A percentile compares a stretch with the other conserved stretches of the same genome.
These are phyloP conservation scores for Colletotrichum tamarilloi DNA, from an alignment of 2,329 filamentous ascomycete species.

Conservation along the genomic window DNA sequence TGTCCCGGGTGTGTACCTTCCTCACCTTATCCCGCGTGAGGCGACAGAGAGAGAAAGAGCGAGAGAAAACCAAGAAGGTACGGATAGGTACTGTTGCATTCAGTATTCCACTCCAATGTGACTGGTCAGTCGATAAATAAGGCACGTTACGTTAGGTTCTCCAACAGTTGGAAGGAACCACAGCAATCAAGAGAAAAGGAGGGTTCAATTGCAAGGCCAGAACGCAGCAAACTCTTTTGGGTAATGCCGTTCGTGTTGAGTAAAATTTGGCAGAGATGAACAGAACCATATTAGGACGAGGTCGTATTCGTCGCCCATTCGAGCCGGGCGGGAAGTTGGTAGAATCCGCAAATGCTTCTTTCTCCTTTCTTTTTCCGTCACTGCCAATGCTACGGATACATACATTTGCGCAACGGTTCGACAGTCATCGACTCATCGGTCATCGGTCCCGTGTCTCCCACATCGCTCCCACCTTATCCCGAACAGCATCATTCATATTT, in stretches of 20 bases:
- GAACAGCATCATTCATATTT: constrained; percentile 11
- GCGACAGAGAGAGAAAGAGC: not conserved
- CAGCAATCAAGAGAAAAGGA: not conserved
- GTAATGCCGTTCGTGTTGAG: constrained; percentile 22
- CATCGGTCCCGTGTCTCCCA: not conserved
- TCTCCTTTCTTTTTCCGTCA: not conserved
- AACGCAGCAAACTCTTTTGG: constrained; percentile 26
- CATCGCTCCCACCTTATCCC: constrained; percentile 1
- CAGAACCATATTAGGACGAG: constrained; percentile 13
- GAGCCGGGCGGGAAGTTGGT: not conserved
- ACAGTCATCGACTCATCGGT: not conserved
- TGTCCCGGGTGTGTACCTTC: not conserved
- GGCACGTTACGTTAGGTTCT: not conserved
- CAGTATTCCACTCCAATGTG: no score
- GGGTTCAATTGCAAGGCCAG: not conserved
- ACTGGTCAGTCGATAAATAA: constrained; percentile 5
- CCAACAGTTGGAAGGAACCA: not conserved
- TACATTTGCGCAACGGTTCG: not conserved
- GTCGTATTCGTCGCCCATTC: constrained; percentile 22
- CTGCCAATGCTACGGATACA: no score
- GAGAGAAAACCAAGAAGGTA: not conserved
- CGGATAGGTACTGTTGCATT: not conserved
- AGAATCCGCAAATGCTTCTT: constrained; percentile 7
- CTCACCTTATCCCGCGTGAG: not conserved
- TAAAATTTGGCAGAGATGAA: constrained; percentile 29